Evolutionary conservation across 441 rosid genomes (phyloP), one percentile per base, ranked within the genome.

Genomic region (Jatropha multifida): DNA sequence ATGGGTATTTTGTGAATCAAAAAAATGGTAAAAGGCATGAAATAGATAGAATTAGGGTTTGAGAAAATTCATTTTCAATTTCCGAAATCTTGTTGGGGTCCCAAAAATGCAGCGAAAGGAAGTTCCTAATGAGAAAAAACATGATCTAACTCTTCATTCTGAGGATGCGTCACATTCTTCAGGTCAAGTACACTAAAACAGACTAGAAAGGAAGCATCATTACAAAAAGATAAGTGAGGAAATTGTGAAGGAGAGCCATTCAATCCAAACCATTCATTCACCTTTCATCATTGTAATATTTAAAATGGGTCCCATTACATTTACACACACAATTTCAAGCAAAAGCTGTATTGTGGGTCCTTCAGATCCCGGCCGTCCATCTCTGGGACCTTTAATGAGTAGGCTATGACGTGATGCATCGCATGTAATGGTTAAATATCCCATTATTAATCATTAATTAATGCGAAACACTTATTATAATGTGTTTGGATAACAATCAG

Each of bases 291-390:
- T 23, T 18, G 23, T 37, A 13, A 26, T 15, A 37, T 5, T 23
- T 51, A 68, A 23, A 4, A 48, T 0, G 83, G 83, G 83, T 15
- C 84, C 81, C 81, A 20, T 40, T 14, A 26, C 79, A 46, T 71
- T 78, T 73, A 76, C 74, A 38, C 69, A n/a, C 70, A 48, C 76
- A 66, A 61, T 72, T 75, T 75, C 78, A 78, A 63, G 77, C 74
- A 79, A 82, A 71, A 82, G 80, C 79, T 76, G 83, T 75, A 52
- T 65, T 4, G 72, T 61, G 84, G 87, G 80, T 14, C 74, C 80
- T 12, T 72, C 59, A 32, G 67, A 81, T 71, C 83, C 76, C 37
- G 3, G 66, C 83, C 60, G 79, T 77, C 74, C 78, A 73, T 54
- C 52, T 37, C 4, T 37, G 17, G 77, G 77, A 13, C 68, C 82